phyloP scores from a whole-genome alignment of 208 protist species.

The Tritrichomonas foetus region DNA sequence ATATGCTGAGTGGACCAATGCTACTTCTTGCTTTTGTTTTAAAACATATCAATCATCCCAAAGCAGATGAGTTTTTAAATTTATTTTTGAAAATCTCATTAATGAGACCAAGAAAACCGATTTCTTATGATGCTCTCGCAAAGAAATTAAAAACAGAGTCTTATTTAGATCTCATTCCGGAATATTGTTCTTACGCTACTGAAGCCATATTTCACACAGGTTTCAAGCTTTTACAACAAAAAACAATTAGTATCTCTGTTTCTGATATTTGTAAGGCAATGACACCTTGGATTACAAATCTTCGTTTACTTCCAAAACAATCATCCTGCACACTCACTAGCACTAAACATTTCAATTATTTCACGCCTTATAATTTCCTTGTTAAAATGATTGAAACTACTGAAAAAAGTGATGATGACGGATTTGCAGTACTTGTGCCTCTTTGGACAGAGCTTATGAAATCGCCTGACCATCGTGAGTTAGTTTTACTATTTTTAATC shows the following conservation, averaged over 20 bases:
- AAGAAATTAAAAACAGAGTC: not conserved
- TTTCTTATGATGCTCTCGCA: not conserved
- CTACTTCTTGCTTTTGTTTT: not conserved
- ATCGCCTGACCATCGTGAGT: not conserved
- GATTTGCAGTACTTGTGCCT: not conserved
- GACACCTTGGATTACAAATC: not conserved
- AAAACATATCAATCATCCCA: not conserved
- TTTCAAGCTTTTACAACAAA: not conserved
- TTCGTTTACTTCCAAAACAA: not conserved
- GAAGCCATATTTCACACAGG: not conserved
- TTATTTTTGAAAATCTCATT: not conserved
- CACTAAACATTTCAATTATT: not conserved
- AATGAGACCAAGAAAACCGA: not conserved
- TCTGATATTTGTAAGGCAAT: not conserved
- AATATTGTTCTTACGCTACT: not conserved
- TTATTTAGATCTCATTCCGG: no score
- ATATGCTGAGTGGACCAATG: not conserved
- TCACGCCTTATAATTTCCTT: not conserved
- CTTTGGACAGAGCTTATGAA: not conserved
- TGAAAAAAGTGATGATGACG: not conserved
- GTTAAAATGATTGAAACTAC: not conserved
- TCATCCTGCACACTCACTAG: not conserved
- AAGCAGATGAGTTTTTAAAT: not conserved
- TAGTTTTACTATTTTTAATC: not conserved
- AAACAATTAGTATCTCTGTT: not conserved